Evolutionary conservation across 2,329 filamentous ascomycete species (phyloP).

Genomic region (Cercospora zeina): DNA sequence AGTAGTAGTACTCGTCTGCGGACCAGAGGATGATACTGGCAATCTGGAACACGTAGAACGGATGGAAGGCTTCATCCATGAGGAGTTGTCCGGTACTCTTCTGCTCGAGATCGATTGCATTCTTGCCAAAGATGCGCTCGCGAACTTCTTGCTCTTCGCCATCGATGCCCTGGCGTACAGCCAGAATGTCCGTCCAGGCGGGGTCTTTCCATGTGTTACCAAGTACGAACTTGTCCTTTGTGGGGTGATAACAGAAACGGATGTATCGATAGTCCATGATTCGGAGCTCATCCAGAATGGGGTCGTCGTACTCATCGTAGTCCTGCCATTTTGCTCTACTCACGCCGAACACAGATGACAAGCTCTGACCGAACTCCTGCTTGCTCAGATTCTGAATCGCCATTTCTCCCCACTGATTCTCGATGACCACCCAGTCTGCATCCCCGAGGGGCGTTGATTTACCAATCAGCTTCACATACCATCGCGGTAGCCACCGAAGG

Average conservation of each 20-base stretch:
- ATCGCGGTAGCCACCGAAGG: conserved; percentile 85
- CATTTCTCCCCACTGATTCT: conserved; percentile 97
- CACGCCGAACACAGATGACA: conserved; percentile 69
- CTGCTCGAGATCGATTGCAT: conserved; percentile 89
- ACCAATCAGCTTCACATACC: conserved; percentile 77
- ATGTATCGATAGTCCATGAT: conserved; percentile 92
- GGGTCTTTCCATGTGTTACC: conserved; percentile 94
- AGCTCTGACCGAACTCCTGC: conserved; percentile 60
- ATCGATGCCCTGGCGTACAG: conserved; percentile 77
- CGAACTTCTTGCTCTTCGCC: conserved; percentile 82
- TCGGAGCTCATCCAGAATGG: conserved; percentile 71
- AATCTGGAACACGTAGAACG: conserved; percentile 97
- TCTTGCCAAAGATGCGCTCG: conserved; percentile 83
- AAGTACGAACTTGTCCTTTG: conserved; percentile 83
- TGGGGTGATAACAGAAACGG: conserved; percentile 84
- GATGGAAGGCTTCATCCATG: conserved; percentile 93
- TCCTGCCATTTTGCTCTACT: conserved; percentile 65
- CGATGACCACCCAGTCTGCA: conserved; percentile 89
- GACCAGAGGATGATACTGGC: conserved; percentile 94
- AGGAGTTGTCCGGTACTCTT: conserved; percentile 81
- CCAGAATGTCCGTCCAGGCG: conserved; percentile 74
- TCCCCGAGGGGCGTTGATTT: conserved; percentile 66
- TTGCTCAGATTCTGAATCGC: conserved; percentile 68
- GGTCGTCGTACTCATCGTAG: conserved; percentile 70
- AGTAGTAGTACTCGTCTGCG: conserved; percentile 95